Evolutionary conservation across 805 yeast species (phyloP).

Genomic region (Candida adriatica): DNA sequence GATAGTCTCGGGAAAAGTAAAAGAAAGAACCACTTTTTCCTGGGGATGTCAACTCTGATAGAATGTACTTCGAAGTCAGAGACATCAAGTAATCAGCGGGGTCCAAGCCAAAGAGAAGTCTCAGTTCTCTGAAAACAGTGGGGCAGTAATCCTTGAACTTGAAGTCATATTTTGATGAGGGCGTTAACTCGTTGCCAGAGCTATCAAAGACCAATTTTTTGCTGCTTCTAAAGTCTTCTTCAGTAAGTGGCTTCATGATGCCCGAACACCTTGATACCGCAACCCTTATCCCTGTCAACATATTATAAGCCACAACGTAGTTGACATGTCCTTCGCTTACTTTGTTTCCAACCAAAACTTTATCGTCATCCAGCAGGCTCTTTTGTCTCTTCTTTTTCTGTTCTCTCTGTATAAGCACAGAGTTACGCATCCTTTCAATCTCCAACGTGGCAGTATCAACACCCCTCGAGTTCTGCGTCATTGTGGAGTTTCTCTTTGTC

Average conservation of each 20-base stretch:
- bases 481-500: conserved; percentile 8
- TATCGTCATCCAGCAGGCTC: conserved; percentile 42
- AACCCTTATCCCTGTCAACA: conserved; percentile 94
- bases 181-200: conserved; percentile 83
- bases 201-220: conserved; percentile 83
- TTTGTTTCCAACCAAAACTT: conserved; percentile 67
- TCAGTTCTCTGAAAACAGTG: conserved; percentile 80
- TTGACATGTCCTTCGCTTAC: conserved; percentile 92
- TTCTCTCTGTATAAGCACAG: conserved; percentile 37
- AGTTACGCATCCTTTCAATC: conserved; percentile 42
- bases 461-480: conserved; percentile 19
- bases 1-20: conserved; percentile 88
- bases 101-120: conserved; percentile 77
- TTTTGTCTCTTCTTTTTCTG: conserved; percentile 31
- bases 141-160: conserved; percentile 96
- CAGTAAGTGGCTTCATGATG: conserved; percentile 63
- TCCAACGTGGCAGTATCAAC: conserved; percentile 37
- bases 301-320: conserved; percentile 90
- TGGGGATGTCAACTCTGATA: conserved; percentile 89
- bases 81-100: conserved; percentile 95
- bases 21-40: conserved; percentile 97
- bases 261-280: conserved; percentile 93
- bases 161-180: conserved; percentile 91
- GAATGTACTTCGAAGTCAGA: conserved; percentile 84
- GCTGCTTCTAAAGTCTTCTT: conserved; percentile 61